Conservation (phyloP, 2,329 filamentous ascomycete genomes). For the Colletotrichum coccodes region DNA sequence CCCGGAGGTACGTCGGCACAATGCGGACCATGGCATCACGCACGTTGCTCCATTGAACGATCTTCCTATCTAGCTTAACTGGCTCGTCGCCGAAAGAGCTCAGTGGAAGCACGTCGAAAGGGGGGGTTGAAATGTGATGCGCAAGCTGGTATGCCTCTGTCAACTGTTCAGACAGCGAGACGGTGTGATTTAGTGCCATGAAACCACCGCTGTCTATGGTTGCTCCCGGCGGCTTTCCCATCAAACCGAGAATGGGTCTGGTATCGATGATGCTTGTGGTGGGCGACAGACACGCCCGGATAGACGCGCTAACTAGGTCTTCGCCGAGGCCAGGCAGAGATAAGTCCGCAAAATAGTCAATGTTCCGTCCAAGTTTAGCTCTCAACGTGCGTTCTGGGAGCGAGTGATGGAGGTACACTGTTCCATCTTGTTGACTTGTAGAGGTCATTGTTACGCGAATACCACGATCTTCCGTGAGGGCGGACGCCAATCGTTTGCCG, state of each 20-base stretch:
- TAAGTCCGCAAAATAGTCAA: neutral
- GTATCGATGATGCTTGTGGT: neutral
- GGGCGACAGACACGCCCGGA: neutral
- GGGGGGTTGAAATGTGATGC: no score
- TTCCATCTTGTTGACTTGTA: neutral
- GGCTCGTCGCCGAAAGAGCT: no score
- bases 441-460: neutral
- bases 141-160: no score
- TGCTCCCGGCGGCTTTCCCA: no score
- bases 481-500: neutral
- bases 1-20: neutral
- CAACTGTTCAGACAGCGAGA: no score
- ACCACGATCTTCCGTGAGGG: neutral
- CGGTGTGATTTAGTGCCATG: no score
- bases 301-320: neutral
- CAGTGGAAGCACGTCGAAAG: no score
- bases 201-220: no score
- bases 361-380: neutral
- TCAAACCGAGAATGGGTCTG: neutral
- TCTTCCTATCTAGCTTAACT: neutral
- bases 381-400: neutral
- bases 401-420: neutral
- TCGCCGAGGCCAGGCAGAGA: no score
- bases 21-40: neutral
- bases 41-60: neutral